These are phyloP conservation scores for Calonectria pseudoreteaudii DNA, from an alignment of 2,329 filamentous ascomycete species.

Conservation along the genomic window DNA sequence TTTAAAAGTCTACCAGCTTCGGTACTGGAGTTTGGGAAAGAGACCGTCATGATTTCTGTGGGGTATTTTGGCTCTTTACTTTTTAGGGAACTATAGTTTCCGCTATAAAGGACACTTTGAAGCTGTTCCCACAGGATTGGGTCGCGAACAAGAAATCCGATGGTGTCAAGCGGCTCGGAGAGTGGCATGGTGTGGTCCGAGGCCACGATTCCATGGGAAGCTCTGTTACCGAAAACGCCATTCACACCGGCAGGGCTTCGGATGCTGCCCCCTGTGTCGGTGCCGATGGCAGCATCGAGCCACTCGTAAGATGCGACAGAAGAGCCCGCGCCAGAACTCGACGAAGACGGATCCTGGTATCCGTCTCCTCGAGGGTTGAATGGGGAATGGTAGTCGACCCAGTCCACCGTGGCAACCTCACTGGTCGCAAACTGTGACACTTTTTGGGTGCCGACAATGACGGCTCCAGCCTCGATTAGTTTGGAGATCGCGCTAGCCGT, in stretches of 20 bases:
- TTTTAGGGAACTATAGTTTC: constrained; percentile 32
- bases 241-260: constrained; percentile 56
- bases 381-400: constrained; percentile 52
- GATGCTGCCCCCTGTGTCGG: constrained; percentile 48
- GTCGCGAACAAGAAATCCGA: constrained; percentile 55
- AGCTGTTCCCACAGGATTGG: constrained; percentile 48
- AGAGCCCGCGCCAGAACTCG: constrained; percentile 55
- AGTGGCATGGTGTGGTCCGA: constrained; percentile 58
- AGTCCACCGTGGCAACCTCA: neutral
- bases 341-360: constrained; percentile 59
- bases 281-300: constrained; percentile 49
- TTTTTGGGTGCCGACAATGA: neutral
- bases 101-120: constrained; percentile 40
- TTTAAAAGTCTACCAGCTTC: neutral
- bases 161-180: constrained; percentile 55
- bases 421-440: constrained; percentile 24
- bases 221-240: constrained; percentile 59
- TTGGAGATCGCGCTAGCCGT: constrained; percentile 10
- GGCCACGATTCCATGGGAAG: constrained; percentile 50
- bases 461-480: constrained; percentile 13
- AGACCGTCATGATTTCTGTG: neutral
- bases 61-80: neutral
- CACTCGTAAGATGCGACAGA: constrained; percentile 56
- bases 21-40: neutral
- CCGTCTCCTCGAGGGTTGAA: constrained; percentile 61